Conservation (phyloP, 345 rosid species). For the Euphorbia peplus region DNA sequence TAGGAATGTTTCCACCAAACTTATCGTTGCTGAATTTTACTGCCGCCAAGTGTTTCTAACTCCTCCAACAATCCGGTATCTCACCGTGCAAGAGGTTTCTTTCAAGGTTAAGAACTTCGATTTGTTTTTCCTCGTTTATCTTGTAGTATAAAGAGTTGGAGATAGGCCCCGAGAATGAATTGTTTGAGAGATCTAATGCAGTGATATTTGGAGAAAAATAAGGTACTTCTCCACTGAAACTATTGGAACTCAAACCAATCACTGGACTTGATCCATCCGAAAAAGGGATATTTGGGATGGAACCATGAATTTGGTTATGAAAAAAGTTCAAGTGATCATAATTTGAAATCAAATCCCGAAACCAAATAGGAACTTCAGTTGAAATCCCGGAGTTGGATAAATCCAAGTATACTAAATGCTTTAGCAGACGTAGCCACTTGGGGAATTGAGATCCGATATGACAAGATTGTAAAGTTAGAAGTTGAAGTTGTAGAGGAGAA, state of each 20-base stretch:
- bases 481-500: no score
- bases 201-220: neutral
- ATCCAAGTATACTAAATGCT: no score
- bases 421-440: no score
- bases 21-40: neutral
- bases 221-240: neutral
- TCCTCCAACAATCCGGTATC: slow-evolving; percentile 7
- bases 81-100: neutral
- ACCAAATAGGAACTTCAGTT: neutral
- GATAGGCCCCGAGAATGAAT: neutral
- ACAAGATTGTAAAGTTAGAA: no score
- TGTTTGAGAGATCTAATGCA: neutral
- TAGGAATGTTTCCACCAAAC: neutral
- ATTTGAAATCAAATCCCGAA: no score
- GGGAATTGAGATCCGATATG: no score
- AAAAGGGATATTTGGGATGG: no score
- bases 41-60: neutral
- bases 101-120: neutral
- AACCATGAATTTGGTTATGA: no score
- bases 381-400: no score
- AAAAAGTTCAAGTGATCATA: no score
- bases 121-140: neutral
- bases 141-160: neutral
- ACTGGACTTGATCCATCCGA: no score
- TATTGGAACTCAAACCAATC: no score